Evolutionary conservation across 2,329 filamentous ascomycete species (phyloP).

Genomic region (Dactylellina drechsleri): DNA sequence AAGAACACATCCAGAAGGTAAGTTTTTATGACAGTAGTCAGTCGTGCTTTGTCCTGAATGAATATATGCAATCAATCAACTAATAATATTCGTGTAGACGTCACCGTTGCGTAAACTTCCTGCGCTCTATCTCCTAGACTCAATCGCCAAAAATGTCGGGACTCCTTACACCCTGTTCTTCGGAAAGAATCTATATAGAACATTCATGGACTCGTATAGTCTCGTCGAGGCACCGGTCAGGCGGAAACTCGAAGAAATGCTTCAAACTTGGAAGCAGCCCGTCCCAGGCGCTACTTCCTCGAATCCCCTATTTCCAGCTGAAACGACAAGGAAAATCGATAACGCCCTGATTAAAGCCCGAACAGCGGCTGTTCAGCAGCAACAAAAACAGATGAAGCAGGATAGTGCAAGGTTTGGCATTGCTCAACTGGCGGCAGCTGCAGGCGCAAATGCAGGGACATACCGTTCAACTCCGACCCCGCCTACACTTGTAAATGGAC

Average conservation of each 20-base stretch:
- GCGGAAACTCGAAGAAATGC: conserved; percentile 94
- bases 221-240: conserved; percentile 84
- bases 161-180: conserved; percentile 97
- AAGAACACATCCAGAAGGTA: conserved; percentile 95
- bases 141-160: conserved; percentile 97
- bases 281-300: conserved; percentile 92
- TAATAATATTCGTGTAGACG: conserved; percentile 69
- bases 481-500: conserved; percentile 33
- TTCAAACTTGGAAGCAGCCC: conserved; percentile 97
- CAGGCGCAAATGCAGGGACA: conserved; percentile 27
- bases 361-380: conserved; percentile 66
- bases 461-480: conserved; percentile 59
- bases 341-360: conserved; percentile 88
- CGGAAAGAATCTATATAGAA: conserved; percentile 87
- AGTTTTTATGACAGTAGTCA: conserved; percentile 62
- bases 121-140: conserved; percentile 96
- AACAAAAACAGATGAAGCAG: conserved; percentile 62
- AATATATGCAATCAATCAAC: conserved; percentile 58
- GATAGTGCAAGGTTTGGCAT: conserved; percentile 51
- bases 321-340: conserved; percentile 90
- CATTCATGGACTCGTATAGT: conserved; percentile 96
- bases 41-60: background rate
- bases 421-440: conserved; percentile 26
- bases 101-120: conserved; percentile 89
- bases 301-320: conserved; percentile 88